Evolutionary conservation across 78 protist genomes (phyloP), one percentile per base, ranked within the genome.

Genomic region (Speleostelium caveatum): DNA sequence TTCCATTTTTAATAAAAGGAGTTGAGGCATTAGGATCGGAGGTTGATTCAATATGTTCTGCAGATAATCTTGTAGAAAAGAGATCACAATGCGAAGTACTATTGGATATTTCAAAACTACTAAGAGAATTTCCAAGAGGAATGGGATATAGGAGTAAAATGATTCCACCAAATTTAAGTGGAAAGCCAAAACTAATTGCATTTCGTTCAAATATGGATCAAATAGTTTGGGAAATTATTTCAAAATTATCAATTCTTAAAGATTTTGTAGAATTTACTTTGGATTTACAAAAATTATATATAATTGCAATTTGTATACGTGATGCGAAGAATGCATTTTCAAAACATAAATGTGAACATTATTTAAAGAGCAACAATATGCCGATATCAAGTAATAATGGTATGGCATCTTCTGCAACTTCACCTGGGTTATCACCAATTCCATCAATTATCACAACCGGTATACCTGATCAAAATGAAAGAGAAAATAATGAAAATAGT

Each of bases 41-140:
- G 1, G 75, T 83, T 10, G 74, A 69, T 12, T 36, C 69, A 21
- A 83, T 83, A 19, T 69, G 67, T n/a, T 39, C 35, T 32, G 73
- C 60, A n/a, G 91, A 83, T 16, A 71, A 28, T 69, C 32, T 73
- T 17, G 32, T n/a, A 32, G 91, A 83, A 59, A 83, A 71, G 33
- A 73, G 73, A 56, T 32, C 69, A 67, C 28, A 24, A 17, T 83
- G 91, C 45, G 75, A 83, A 60, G 80, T 83, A 7, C 45, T 83
- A 14, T 45, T 83, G 41, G 91, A 59, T 30, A 39, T 83, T 42
- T 73, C 75, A 83, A 83, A 83, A n/a, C 28, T 73, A 69, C 24
- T 83, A 17, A 69, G 74, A 69, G 91, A 83, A 49, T 83, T 69
- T 45, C 91, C 91, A 83, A 72, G 62, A 33, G 91, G 79, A 33